phyloP scores from a whole-genome alignment of 2,329 filamentous ascomycete genomes.

The Ophiocordyceps camponoti-rufipedis region DNA sequence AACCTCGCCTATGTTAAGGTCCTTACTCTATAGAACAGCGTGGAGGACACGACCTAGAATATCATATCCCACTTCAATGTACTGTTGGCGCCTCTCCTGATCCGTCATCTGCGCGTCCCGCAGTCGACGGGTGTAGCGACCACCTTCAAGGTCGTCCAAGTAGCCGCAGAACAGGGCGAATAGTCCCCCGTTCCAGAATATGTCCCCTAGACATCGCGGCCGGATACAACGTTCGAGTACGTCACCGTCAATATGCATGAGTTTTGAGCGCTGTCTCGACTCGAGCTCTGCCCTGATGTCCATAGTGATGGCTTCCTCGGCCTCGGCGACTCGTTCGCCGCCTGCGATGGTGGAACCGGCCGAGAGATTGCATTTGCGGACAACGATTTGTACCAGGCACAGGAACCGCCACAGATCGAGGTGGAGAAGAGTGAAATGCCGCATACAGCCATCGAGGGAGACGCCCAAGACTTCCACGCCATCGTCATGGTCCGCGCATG shows the following conservation, averaged over 20 bases:
- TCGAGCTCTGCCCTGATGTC: constrained; percentile 21
- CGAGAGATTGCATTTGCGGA: constrained; percentile 11
- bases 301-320: constrained; percentile 12
- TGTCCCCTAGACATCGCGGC: constrained; percentile 22
- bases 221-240: constrained; percentile 37
- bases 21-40: constrained; percentile 23
- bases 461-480: constrained; percentile 42
- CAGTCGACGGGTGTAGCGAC: constrained; percentile 18
- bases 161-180: constrained; percentile 26
- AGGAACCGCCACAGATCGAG: constrained; percentile 48
- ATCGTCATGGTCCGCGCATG: constrained; percentile 10
- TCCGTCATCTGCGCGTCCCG: constrained; percentile 5
- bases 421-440: constrained; percentile 49
- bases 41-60: constrained; percentile 34
- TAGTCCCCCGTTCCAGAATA: constrained; percentile 17
- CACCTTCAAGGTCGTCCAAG: constrained; percentile 29
- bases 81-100: constrained; percentile 12
- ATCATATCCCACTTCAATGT: constrained; percentile 31
- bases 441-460: constrained; percentile 50
- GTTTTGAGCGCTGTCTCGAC: constrained; percentile 15
- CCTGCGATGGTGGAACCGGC: too few relatives aligned
- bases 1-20: too few relatives aligned
- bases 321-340: too few relatives aligned
- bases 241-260: constrained; percentile 52
- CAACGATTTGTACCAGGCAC: constrained; percentile 54